These are phyloP conservation scores for Aplosporella prunicola DNA, from an alignment of 2,329 filamentous ascomycete species.

Conservation along the genomic window DNA sequence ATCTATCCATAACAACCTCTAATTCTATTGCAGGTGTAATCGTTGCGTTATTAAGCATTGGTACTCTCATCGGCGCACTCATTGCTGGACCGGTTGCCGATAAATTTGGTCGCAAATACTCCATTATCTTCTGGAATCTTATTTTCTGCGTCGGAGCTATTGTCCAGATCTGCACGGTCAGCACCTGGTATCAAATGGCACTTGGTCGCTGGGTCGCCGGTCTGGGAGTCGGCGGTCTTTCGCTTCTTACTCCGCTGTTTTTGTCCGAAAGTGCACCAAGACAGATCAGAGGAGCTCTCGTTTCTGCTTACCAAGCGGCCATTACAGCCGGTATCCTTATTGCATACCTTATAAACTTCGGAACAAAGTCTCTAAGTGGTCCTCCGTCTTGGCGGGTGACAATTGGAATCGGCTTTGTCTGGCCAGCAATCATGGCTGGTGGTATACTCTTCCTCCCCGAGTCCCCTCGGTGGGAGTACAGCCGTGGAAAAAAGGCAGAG, in stretches of 20 bases:
- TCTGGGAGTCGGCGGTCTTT: conserved; percentile 55
- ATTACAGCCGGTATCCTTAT: conserved; percentile 58
- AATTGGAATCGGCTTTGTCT: conserved; percentile 50
- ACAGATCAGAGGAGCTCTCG: conserved; percentile 53
- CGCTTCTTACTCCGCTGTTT: conserved; percentile 51
- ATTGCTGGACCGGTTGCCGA: conserved; percentile 50
- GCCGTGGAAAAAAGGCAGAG: conserved; percentile 42
- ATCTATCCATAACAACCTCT: not conserved
- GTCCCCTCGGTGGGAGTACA: conserved; percentile 49
- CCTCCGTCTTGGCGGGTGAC: conserved; percentile 55
- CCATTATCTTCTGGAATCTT: conserved; percentile 53
- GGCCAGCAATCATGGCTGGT: conserved; percentile 43
- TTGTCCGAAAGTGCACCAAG: conserved; percentile 57
- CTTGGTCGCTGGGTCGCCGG: conserved; percentile 57
- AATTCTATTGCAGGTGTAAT: too few species aligned
- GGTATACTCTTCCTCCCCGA: conserved; percentile 49
- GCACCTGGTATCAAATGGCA: conserved; percentile 55
- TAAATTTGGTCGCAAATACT: conserved; percentile 49
- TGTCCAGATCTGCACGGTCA: conserved; percentile 52
- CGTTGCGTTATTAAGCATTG: conserved; percentile 37
- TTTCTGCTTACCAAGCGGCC: conserved; percentile 53
- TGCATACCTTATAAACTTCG: conserved; percentile 47
- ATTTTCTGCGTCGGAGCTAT: conserved; percentile 56
- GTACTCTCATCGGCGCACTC: conserved; percentile 65
- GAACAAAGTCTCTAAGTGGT: conserved; percentile 36